Evolutionary conservation across 371 early-diverging fungal species (phyloP), one percentile per base, ranked within the genome.

Genomic region (Apophysomyces trapeziformis): DNA sequence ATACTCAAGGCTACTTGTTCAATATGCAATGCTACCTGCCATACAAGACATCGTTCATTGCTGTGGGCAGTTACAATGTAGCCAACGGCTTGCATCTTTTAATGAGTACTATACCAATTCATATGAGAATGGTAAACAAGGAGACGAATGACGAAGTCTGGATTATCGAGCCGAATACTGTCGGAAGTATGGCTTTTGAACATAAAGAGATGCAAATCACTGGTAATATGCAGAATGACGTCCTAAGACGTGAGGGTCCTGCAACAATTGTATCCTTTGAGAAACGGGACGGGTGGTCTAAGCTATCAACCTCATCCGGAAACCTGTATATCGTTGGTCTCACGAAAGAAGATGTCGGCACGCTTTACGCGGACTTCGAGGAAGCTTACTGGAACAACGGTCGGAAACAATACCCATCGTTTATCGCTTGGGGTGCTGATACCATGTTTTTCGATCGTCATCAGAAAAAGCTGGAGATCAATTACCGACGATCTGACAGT

Each of bases 31-130:
- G 87, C 54, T 59, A 76, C 47, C 67, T 91, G 12, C 76, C 84
- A 2, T 91, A 87, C 77, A 91, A 91, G 69, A 63, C 79, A 0
- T 87, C 90, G 0, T 90, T 90, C 44, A 85, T 90, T 37, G 89
- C 82, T 1, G 65, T 93, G 7, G 91, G 89, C 9, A 89, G 87
- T 57, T 92, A 93, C 63, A 72, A 73, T 5, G 68, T 87, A 1
- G 67, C 68, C 18, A 86, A 80, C 37, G 88, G 82, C 6, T 65
- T 89, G 16, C 85, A 80, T 36, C 73, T 93, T 36, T 38, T 89
- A 21, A 71, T 90, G 14, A 79, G 89, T 0, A 87, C 91, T 0
- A 71, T 87, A 4, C 92, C 93, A n/a, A 90, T 92, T 46, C 72
- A 86, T 64, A 61, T 83, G 14, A 77, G 90, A 8, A 69, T 74